These are phyloP conservation scores for Peronosclerospora sorghi DNA, from an alignment of 352 stramenopile genomes.

Conservation along the genomic window DNA sequence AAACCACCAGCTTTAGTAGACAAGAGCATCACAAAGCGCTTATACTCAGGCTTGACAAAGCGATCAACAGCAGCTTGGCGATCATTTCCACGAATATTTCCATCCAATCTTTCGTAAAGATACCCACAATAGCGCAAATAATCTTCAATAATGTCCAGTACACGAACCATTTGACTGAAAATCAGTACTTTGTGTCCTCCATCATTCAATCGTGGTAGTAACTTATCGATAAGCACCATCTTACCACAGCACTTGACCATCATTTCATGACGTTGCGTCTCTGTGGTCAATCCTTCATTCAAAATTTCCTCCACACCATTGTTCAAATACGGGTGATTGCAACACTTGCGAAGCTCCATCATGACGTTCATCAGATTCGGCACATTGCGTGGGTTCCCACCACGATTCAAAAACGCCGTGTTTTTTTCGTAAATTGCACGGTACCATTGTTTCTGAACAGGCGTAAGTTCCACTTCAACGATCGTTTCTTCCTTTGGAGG, in stretches of 20 bases:
- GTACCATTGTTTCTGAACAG: constrained; percentile 87
- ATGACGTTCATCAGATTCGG: constrained; percentile 89
- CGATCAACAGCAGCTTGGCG: constrained; percentile 78
- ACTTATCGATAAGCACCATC: constrained; percentile 98
- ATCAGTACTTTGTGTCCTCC: constrained; percentile 97
- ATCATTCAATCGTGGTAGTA: constrained; percentile 93
- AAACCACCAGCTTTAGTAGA: constrained; percentile 95
- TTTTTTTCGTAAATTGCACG: constrained; percentile 96
- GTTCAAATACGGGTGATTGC: constrained; percentile 88
- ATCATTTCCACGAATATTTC: constrained; percentile 89
- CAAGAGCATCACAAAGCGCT: constrained; percentile 96
- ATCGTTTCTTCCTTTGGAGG: constrained; percentile 86
- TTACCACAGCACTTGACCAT: constrained; percentile 98
- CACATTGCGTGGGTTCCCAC: constrained; percentile 68
- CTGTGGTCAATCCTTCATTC: constrained; percentile 65
- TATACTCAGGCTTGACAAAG: constrained; percentile 86
- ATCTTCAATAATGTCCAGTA: constrained; percentile 99
- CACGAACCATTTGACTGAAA: constrained; percentile 98
- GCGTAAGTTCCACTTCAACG: constrained; percentile 85
- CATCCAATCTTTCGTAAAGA: constrained; percentile 96
- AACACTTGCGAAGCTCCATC: constrained; percentile 88
- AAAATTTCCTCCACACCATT: constrained; percentile 86
- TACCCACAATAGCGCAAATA: constrained; percentile 91
- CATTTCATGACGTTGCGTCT: constrained; percentile 81
- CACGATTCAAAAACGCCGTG: constrained; percentile 79